These are phyloP conservation scores for Podospora didyma DNA, from an alignment of 495 filamentous ascomycete species.

Conservation along the genomic window DNA sequence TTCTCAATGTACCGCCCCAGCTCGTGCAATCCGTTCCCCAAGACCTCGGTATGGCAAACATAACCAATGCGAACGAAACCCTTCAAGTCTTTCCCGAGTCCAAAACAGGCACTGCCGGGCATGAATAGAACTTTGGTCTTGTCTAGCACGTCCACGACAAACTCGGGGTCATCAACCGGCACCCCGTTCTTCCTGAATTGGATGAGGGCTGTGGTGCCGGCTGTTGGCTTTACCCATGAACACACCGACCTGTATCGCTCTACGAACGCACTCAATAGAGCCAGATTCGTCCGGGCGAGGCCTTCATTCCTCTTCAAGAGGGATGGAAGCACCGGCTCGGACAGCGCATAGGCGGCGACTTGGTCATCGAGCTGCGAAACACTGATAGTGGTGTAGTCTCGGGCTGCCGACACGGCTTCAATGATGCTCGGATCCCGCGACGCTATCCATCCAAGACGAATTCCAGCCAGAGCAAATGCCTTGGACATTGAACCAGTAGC, in stretches of 20 bases:
- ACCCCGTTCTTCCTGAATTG: constrained; percentile 61
- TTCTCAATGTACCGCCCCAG: constrained; percentile 56
- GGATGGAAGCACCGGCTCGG: constrained; percentile 56
- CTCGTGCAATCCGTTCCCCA: constrained; percentile 62
- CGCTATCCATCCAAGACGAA: constrained; percentile 81
- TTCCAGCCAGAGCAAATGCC: constrained; percentile 78
- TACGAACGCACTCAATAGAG: constrained; percentile 64
- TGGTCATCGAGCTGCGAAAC: constrained; percentile 80
- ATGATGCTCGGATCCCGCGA: constrained; percentile 60
- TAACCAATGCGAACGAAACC: constrained; percentile 81
- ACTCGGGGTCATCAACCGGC: constrained; percentile 65
- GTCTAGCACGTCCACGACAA: constrained; percentile 66
- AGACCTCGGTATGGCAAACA: constrained; percentile 65
- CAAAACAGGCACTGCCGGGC: constrained; percentile 75
- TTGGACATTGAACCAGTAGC: constrained; percentile 83
- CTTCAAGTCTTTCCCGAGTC: constrained; percentile 60
- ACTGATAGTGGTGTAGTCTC: constrained; percentile 85
- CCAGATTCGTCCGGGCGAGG: constrained; percentile 68
- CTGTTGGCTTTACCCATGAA: constrained; percentile 70
- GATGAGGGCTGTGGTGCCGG: constrained; percentile 80
- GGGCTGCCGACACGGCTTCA: constrained; percentile 57
- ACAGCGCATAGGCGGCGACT: constrained; percentile 71
- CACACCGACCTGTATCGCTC: constrained; percentile 58
- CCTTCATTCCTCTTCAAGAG: constrained; percentile 66
- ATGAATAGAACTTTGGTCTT: constrained; percentile 75